These are phyloP conservation scores for Eragrostis curvula DNA, from an alignment of 176 grass and related monocot genomes.

Conservation along the genomic window DNA sequence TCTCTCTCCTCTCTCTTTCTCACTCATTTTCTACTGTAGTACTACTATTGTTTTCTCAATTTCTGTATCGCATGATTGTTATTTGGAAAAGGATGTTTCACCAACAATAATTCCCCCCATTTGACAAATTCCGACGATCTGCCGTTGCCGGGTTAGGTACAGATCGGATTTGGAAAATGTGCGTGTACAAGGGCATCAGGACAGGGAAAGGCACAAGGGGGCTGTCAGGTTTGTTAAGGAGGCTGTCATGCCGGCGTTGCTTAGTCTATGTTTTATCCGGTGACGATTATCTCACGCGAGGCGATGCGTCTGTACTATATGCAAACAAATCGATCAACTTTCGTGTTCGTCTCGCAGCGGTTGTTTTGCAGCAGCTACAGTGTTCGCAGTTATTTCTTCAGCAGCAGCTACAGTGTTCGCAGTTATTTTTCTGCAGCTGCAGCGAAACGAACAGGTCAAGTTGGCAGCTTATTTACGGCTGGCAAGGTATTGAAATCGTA, in stretches of 20 bases:
- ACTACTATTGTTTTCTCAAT: not conserved
- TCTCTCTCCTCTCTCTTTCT: not conserved
- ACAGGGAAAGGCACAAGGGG: not conserved
- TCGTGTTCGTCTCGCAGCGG: no score
- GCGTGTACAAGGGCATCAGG: constrained; percentile 20
- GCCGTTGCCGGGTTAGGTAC: not conserved
- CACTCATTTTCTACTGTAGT: no score
- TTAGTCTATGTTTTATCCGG: not conserved
- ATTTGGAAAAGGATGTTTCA: constrained; percentile 47
- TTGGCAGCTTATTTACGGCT: no score
- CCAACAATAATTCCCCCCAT: constrained; percentile 7
- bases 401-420: no score
- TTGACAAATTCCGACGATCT: constrained; percentile 9
- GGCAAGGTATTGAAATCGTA: not conserved
- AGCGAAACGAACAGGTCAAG: no score
- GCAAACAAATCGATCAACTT: no score
- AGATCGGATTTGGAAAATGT: constrained; percentile 25
- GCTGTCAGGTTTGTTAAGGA: not conserved
- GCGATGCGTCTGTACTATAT: no score
- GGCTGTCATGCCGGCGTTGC: not conserved
- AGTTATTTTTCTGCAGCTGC: no score
- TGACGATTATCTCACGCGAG: not conserved
- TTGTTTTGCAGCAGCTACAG: no score
- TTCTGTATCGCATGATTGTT: constrained; percentile 16
- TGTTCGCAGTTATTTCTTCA: no score